Evolutionary conservation across 257 asterid species (phyloP), one percentile per base, ranked within the genome.

Genomic region (Lantana camara): DNA sequence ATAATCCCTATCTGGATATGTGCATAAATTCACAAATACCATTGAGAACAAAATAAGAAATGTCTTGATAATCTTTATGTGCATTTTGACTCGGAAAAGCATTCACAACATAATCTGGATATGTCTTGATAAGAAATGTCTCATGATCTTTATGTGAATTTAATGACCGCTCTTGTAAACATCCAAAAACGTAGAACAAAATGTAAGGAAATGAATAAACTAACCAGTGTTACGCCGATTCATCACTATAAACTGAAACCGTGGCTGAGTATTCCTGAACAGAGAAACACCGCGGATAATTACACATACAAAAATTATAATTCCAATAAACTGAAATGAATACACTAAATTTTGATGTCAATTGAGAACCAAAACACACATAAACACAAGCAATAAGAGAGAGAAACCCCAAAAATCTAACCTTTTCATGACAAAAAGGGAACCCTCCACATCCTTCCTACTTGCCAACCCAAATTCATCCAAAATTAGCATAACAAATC

Each of bases 341-440:
- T n/a, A n/a, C n/a, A n/a, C 68, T 30, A 63, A 48, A 71, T 17
- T 34, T 16, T 51, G 60, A 32, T 50, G 60, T 45, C 30, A 22
- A 45, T 19, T n/a, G n/a, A 13, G 11, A 27, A 16, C 9, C 14
- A 29, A 37, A 45, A n/a, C n/a, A n/a, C n/a, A n/a, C n/a, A n/a
- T n/a, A n/a, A n/a, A n/a, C n/a, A n/a, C n/a, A n/a, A n/a, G n/a
- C n/a, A n/a, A n/a, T n/a, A n/a, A n/a, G n/a, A n/a, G n/a, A n/a
- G n/a, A n/a, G n/a, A n/a, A n/a, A n/a, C n/a, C n/a, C n/a, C n/a
- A 7, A 44, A n/a, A 16, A 9, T 61, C 77, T 61, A 55, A 82
- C 98, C 98, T 89, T 75, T 91, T 91, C 24, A 88, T 95, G 46
- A 91, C 98, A 71, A 88, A 91, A 46, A 91, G 89, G 14, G 98